Evolutionary conservation across 2,329 filamentous ascomycete species (phyloP).

Genomic region (Pestalotiopsis sp.): DNA sequence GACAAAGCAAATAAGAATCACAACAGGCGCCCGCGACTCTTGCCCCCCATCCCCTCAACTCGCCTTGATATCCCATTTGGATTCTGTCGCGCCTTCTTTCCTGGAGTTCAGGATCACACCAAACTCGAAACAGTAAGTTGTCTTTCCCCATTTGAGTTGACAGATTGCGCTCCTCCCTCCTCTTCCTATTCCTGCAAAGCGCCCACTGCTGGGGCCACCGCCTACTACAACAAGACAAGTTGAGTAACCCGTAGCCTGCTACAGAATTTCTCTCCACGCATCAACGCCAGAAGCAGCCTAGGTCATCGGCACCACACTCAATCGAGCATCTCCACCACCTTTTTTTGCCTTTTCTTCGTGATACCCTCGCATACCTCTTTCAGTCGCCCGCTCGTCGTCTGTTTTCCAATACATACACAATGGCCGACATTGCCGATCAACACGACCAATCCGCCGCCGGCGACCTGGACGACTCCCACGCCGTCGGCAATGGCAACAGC

Average conservation of each 20-base stretch:
- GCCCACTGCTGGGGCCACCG: constrained; percentile 12
- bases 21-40: background rate
- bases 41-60: background rate
- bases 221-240: constrained; percentile 33
- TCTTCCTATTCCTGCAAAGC: constrained; percentile 44
- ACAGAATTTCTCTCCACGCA: constrained; percentile 46
- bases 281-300: constrained; percentile 65
- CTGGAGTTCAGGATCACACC: constrained; percentile 42
- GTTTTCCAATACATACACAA: constrained; percentile 39
- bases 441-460: constrained; percentile 75
- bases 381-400: background rate
- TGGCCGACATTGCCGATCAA: constrained; percentile 80
- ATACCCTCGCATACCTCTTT: constrained; percentile 34
- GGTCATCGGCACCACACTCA: constrained; percentile 65
- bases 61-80: constrained; percentile 20
- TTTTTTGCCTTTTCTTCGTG: constrained; percentile 54
- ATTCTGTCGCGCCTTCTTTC: constrained; percentile 46
- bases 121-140: constrained; percentile 47
- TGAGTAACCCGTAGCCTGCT: constrained; percentile 38
- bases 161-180: constrained; percentile 18
- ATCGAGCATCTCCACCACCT: constrained; percentile 63
- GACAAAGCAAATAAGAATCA: constrained; percentile 38
- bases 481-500: constrained; percentile 71
- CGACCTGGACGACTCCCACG: constrained; percentile 71
- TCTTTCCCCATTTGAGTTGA: constrained; percentile 39